Evolutionary conservation across 345 rosid species (phyloP).

Genomic region (Euphorbia tirucalli): DNA sequence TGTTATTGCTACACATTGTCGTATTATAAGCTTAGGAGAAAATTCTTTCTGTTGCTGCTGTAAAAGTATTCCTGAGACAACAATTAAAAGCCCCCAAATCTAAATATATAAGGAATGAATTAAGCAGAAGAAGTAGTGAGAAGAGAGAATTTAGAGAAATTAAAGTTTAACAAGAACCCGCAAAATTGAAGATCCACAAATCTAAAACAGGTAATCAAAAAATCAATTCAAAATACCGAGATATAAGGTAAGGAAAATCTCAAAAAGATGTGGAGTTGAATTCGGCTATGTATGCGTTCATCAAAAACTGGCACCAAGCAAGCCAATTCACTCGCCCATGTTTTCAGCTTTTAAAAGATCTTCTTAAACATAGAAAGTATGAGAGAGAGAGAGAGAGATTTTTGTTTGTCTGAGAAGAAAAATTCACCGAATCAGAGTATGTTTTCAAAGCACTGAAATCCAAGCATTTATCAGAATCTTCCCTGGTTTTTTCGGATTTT

Average conservation of each 20-base stretch:
- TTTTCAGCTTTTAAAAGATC: constrained; percentile 46
- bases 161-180: constrained; percentile 29
- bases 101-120: too few relatives aligned
- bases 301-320: constrained; percentile 40
- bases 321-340: constrained; percentile 33
- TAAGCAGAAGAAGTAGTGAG: constrained; percentile 8
- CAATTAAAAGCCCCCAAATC: too few relatives aligned
- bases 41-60: neutral
- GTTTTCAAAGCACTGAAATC: constrained; percentile 11
- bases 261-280: constrained; percentile 43
- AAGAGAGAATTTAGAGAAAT: constrained; percentile 21
- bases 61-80: too few relatives aligned
- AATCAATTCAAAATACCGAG: constrained; percentile 44
- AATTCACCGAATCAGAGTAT: neutral
- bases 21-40: constrained; percentile 9
- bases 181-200: constrained; percentile 37
- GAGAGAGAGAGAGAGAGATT: constrained; percentile 8
- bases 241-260: constrained; percentile 58
- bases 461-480: constrained; percentile 12
- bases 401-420: constrained; percentile 29
- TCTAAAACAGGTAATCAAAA: constrained; percentile 40
- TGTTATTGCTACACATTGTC: constrained; percentile 52
- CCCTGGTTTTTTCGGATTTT: too few relatives aligned
- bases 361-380: neutral
- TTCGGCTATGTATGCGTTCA: constrained; percentile 43